phyloP scores from a whole-genome alignment of 2,329 filamentous ascomycete genomes.

The Claviceps sp. region DNA sequence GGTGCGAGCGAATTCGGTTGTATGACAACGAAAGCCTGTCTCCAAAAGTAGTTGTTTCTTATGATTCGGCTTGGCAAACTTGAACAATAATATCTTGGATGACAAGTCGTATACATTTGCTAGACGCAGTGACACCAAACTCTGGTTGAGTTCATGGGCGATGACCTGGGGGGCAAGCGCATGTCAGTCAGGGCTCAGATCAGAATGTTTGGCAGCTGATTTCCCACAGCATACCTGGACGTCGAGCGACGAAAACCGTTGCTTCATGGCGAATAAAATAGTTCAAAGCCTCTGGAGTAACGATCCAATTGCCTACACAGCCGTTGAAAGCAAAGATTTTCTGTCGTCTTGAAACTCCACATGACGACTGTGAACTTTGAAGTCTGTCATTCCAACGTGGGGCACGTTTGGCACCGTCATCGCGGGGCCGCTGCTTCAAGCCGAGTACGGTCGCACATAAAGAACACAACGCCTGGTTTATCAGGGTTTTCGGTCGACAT shows the following conservation, averaged over 20 bases:
- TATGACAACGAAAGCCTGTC: conserved; percentile 88
- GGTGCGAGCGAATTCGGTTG: conserved; percentile 80
- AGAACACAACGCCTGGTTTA: too few relatives aligned
- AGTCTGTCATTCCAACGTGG: not conserved
- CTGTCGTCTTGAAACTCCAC: not conserved
- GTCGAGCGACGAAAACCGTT: conserved; percentile 66
- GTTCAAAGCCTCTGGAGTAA: not conserved
- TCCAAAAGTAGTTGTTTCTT: conserved; percentile 88
- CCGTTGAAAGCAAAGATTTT: not conserved
- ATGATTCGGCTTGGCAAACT: conserved; percentile 80
- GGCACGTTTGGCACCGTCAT: conserved; percentile 1
- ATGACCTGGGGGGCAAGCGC: conserved; percentile 51
- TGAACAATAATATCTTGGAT: conserved; percentile 87
- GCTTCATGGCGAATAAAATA: conserved; percentile 46
- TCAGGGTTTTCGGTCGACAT: too few relatives aligned
- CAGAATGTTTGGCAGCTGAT: not conserved
- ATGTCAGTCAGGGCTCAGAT: conserved; percentile 5
- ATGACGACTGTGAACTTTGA: too few relatives aligned
- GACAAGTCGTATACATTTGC: conserved; percentile 95
- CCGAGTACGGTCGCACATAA: not conserved
- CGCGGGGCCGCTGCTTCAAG: conserved; percentile 5
- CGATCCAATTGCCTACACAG: not conserved
- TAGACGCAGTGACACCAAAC: conserved; percentile 65
- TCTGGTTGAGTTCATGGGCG: conserved; percentile 75
- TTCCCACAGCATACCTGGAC: conserved; percentile 41